phyloP scores from a whole-genome alignment of 345 rosid genomes.

The Leavenworthia alabamica region DNA sequence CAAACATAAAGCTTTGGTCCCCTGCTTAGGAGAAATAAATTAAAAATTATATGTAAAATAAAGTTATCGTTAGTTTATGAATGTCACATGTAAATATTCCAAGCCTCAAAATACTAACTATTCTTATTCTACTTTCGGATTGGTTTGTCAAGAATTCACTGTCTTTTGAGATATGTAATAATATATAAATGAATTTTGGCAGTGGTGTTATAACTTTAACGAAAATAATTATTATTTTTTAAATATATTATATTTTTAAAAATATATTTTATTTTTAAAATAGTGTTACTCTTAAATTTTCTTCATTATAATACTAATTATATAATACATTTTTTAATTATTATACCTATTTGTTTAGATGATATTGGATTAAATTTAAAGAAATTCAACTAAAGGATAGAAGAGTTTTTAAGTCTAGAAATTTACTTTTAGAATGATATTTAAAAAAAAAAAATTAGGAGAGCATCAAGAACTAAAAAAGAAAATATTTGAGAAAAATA shows the following conservation, averaged over 20 bases:
- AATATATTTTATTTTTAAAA: too few species aligned
- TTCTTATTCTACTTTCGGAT: neutral
- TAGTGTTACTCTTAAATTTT: too few species aligned
- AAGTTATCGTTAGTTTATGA: neutral
- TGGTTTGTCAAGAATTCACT: neutral
- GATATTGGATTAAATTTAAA: too few species aligned
- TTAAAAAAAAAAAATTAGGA: too few species aligned
- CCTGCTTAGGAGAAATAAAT: slow-evolving; percentile 20
- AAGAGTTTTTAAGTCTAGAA: too few species aligned
- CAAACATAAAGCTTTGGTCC: slow-evolving; percentile 29
- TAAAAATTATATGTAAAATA: neutral
- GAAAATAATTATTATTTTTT: too few species aligned
- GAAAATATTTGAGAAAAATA: neutral
- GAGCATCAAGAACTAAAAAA: neutral
- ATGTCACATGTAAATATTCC: neutral
- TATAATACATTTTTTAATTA: too few species aligned
- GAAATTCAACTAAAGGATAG: too few species aligned
- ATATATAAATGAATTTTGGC: neutral
- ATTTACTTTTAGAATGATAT: too few species aligned
- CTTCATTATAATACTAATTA: too few species aligned
- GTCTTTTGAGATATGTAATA: neutral
- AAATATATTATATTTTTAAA: too few species aligned
- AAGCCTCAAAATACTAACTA: neutral
- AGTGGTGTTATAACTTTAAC: neutral
- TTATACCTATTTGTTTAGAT: too few species aligned